These are phyloP conservation scores for Gossypium rotundifolium DNA, from an alignment of 345 rosid species.

Conservation along the genomic window DNA sequence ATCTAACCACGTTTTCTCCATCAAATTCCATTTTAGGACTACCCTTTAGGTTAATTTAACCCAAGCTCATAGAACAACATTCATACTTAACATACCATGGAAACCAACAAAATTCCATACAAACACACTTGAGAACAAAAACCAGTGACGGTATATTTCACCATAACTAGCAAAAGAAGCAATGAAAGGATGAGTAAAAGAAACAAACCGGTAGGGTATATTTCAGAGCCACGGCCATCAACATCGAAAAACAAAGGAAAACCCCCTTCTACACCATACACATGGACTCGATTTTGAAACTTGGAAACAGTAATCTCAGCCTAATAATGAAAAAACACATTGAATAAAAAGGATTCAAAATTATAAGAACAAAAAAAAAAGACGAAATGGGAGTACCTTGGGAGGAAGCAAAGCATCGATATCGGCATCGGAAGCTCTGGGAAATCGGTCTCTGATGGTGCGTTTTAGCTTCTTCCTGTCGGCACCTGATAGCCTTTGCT, in stretches of 20 bases:
- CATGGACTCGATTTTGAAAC: conserved; percentile 75
- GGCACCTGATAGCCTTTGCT: conserved; percentile 95
- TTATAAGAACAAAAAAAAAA: not conserved
- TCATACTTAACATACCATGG: not conserved
- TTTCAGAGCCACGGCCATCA: conserved; percentile 85
- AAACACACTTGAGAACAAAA: not conserved
- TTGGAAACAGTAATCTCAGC: conserved; percentile 75
- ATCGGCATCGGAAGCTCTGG: conserved; percentile 61
- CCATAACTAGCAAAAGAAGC: not conserved
- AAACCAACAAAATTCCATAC: not conserved
- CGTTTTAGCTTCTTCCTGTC: conserved; percentile 87
- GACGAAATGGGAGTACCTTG: conserved; percentile 35
- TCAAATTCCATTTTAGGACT: not conserved
- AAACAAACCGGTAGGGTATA: conserved; percentile 73
- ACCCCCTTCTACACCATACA: conserved; percentile 74
- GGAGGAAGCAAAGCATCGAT: conserved; percentile 76
- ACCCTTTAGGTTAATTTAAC: not conserved
- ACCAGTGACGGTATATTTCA: not conserved
- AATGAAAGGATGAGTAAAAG: not conserved
- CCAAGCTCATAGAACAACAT: not conserved
- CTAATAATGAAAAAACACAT: conserved; percentile 25
- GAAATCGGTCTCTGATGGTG: conserved; percentile 53
- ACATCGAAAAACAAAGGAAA: conserved; percentile 80
- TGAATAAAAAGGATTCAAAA: not conserved
- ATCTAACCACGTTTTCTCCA: not conserved